Evolutionary conservation across 2,329 filamentous ascomycete genomes (phyloP), one percentile per base, ranked within the genome.

Genomic region (Ophiosphaerella narmari): DNA sequence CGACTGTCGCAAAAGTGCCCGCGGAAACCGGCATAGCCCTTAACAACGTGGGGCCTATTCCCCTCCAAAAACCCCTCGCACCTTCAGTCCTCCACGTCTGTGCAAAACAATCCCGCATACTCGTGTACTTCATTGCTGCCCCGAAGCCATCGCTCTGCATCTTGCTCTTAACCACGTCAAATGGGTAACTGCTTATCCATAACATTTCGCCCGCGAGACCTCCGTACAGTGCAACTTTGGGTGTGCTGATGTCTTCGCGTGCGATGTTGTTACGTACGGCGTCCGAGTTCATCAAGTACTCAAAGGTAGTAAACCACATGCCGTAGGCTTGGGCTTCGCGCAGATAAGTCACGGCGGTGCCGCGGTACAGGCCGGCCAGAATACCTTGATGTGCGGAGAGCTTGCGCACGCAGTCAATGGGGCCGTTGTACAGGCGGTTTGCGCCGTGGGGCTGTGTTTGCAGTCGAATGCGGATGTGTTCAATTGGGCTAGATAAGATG

Each of bases 151-250:
- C 94, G 50, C 88, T 96, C 83, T 99, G 94, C 93, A 97, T 97
- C 84, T 96, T 97, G 77, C 91, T 96, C 88, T 99, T 99, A 76
- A 99, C 77, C 24, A 99, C 93, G 76, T 99, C 94, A 59, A 99
- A 88, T 18, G 94, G 94, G 77, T 99, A 99, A 70, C 91, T 96
- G 32, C 83, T 82, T 47, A 99, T 79, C 94, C 94, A 99, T 49
- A 99, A 82, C 44, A 86, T 90, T 80, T 99, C 94, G 62, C 94
- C 94, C 0, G 94, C 94, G 35, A 99, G 75, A 38, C 94, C 94
- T 58, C 94, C 94, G 73, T 97, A 99, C 11, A 90, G 77, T 11
- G 94, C 94, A 42, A 99, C 85, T 77, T 96, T 97, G 74, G 86
- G 86, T 44, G 84, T 86, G 13, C 90, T 85, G 33, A 99, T 85